Conservation (phyloP, 495 filamentous ascomycete species). For the Rusavskia elegans region DNA sequence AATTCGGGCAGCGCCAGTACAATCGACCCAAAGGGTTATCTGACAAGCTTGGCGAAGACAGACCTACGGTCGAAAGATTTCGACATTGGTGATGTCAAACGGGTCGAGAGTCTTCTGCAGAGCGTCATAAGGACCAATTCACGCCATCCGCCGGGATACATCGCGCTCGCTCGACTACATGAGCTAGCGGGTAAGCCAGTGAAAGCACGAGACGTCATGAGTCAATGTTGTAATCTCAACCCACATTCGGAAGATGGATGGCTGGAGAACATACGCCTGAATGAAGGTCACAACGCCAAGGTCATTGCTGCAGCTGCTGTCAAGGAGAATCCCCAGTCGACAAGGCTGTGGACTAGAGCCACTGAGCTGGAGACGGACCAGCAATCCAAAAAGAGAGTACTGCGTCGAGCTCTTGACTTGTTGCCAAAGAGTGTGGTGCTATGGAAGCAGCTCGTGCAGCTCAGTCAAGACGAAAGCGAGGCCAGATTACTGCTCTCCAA, state of each 20-base stretch:
- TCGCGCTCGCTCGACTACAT: constrained; percentile 84
- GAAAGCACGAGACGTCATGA: constrained; percentile 68
- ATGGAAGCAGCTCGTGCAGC: constrained; percentile 95
- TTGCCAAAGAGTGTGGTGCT: constrained; percentile 82
- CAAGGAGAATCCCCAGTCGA: constrained; percentile 74
- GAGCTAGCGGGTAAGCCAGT: constrained; percentile 82
- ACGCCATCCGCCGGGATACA: constrained; percentile 90
- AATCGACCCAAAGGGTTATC: constrained; percentile 89
- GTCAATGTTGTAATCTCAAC: constrained; percentile 73
- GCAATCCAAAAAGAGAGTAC: constrained; percentile 73
- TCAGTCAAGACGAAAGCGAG: constrained; percentile 78
- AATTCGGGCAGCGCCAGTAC: constrained; percentile 69
- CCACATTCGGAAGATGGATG: constrained; percentile 91
- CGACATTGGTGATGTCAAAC: constrained; percentile 87
- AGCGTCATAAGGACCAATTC: constrained; percentile 94
- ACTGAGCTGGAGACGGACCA: constrained; percentile 79
- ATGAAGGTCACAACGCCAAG: constrained; percentile 83
- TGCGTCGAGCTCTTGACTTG: constrained; percentile 74
- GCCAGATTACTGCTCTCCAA: constrained; percentile 77
- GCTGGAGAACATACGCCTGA: constrained; percentile 86
- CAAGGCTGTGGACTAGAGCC: constrained; percentile 81
- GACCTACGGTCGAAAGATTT: constrained; percentile 63
- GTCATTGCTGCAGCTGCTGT: constrained; percentile 93
- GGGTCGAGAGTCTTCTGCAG: constrained; percentile 81
- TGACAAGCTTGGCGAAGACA: constrained; percentile 72